Conservation (phyloP, 352 stramenopile species). For the Phytophthora rubi region DNA sequence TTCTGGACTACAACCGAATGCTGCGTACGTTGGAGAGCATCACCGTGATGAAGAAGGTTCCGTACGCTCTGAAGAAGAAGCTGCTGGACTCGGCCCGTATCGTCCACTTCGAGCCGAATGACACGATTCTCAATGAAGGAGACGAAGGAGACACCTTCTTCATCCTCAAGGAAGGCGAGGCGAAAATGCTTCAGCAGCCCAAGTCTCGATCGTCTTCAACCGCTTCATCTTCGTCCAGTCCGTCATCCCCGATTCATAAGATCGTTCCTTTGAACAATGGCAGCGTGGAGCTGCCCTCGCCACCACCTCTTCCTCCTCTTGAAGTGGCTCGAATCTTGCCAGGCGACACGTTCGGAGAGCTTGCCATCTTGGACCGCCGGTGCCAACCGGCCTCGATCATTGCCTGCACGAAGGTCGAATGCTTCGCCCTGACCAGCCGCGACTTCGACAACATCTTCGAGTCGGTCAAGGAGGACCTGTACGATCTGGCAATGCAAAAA, state of each 20-base stretch:
- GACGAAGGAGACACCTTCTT: constrained; percentile 64
- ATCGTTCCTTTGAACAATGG: constrained; percentile 10
- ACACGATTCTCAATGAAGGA: constrained; percentile 56
- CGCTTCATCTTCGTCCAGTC: constrained; percentile 7
- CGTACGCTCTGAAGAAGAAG: constrained; percentile 48
- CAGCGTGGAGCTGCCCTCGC: not conserved
- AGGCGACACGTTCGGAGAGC: constrained; percentile 74
- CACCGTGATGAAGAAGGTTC: constrained; percentile 55
- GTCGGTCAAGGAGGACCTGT: constrained; percentile 41
- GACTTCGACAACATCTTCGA: constrained; percentile 70
- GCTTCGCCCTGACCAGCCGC: constrained; percentile 66
- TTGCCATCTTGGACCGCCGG: constrained; percentile 56
- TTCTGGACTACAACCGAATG: constrained; percentile 79
- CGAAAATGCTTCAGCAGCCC: constrained; percentile 46
- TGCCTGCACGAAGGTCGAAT: constrained; percentile 64
- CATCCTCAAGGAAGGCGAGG: constrained; percentile 63
- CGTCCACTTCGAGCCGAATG: constrained; percentile 47
- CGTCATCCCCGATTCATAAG: constrained; percentile 26
- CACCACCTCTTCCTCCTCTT: constrained; percentile 8
- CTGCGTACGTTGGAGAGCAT: constrained; percentile 63
- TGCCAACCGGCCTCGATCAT: constrained; percentile 73
- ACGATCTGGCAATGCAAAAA: constrained; percentile 41
- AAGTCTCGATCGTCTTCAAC: constrained; percentile 32
- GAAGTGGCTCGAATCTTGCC: constrained; percentile 51
- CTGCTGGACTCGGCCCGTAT: constrained; percentile 48